Conservation (phyloP, 176 grass and related monocot genomes). For the Lolium rigidum region DNA sequence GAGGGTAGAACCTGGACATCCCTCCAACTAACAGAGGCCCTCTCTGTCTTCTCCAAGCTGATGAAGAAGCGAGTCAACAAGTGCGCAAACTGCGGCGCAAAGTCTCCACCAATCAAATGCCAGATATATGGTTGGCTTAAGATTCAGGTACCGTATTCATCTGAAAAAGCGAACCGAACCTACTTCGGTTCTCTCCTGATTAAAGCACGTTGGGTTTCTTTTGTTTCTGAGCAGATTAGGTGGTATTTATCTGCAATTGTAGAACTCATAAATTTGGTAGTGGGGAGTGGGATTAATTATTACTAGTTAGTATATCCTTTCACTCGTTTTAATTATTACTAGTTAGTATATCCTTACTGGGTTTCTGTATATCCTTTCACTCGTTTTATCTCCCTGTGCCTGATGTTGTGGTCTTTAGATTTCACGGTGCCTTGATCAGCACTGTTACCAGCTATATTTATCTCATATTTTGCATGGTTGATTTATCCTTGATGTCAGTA, state of each 20-base stretch:
- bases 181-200: conserved; percentile 20
- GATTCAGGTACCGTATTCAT: conserved; percentile 63
- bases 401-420: neutral
- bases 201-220: conserved; percentile 2
- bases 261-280: neutral
- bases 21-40: conserved; percentile 67
- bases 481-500: conserved; percentile 37
- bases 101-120: conserved; percentile 64
- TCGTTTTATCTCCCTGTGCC: neutral
- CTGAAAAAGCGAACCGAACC: neutral
- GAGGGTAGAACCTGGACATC: conserved; percentile 72
- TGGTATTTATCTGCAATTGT: neutral
- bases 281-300: too few species aligned
- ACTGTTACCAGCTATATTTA: neutral
- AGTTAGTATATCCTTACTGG: conserved; percentile 10
- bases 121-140: conserved; percentile 78
- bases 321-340: too few species aligned
- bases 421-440: neutral
- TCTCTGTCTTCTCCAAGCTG: conserved; percentile 59
- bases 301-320: too few species aligned
- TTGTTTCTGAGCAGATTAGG: neutral
- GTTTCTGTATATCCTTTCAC: conserved; percentile 2
- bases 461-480: conserved; percentile 22
- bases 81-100: conserved; percentile 65
- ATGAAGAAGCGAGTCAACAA: conserved; percentile 65